Conservation (phyloP, 2,329 filamentous ascomycete genomes). For the Sphaerulina vaccinii region DNA sequence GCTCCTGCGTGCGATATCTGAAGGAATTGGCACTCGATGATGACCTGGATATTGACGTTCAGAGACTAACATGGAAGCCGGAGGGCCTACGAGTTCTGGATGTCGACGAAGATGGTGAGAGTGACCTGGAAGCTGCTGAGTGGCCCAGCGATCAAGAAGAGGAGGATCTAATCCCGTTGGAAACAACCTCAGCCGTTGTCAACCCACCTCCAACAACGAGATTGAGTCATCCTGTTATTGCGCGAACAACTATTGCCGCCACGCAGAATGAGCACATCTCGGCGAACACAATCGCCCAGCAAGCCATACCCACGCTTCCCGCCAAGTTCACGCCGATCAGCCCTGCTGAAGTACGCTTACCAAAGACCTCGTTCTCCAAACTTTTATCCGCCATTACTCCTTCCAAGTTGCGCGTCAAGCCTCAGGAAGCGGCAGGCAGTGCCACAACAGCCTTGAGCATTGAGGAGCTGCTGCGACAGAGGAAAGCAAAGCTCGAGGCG, state of each 20-base stretch:
- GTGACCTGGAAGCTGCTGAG: conserved; percentile 21
- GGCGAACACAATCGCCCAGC: background rate
- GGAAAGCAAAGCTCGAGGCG: conserved; percentile 6
- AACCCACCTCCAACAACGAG: background rate
- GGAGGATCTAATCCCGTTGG: conserved; percentile 1
- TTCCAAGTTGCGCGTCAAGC: background rate
- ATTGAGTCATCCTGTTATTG: background rate
- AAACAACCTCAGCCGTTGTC: background rate
- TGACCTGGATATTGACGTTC: conserved; percentile 43
- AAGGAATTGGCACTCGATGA: conserved; percentile 35
- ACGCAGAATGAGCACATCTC: background rate
- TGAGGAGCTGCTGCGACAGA: background rate
- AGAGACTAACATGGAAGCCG: conserved; percentile 49
- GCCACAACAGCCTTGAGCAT: background rate
- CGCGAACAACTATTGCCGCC: background rate
- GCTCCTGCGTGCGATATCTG: conserved; percentile 40
- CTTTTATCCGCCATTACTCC: background rate
- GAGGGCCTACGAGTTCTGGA: conserved; percentile 49
- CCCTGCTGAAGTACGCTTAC: background rate
- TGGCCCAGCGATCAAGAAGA: conserved; percentile 15
- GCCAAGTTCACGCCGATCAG: background rate
- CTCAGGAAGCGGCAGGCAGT: background rate
- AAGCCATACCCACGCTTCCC: background rate
- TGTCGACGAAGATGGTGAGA: conserved; percentile 39
- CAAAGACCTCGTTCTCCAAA: background rate